Conservation (phyloP, 768 basidiomycete species). For the Fomitopsis serialis region DNA sequence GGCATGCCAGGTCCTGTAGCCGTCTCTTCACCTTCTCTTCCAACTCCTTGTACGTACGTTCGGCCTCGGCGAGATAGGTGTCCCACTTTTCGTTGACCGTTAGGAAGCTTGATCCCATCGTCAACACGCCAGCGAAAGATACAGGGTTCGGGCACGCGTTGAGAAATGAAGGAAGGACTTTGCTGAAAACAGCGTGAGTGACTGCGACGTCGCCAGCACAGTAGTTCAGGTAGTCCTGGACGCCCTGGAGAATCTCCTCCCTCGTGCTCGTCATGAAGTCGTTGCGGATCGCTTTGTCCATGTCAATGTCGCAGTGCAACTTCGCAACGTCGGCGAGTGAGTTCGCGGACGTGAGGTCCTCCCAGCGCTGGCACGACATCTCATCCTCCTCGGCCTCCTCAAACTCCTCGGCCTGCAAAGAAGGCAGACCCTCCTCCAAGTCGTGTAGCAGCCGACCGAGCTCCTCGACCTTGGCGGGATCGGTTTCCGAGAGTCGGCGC, state of each 20-base stretch:
- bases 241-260: constrained; percentile 55
- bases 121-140: constrained; percentile 84
- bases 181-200: constrained; percentile 76
- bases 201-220: constrained; percentile 81
- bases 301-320: constrained; percentile 76
- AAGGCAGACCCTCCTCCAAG: constrained; percentile 37
- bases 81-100: constrained; percentile 92
- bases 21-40: constrained; percentile 54
- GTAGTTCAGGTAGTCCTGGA: constrained; percentile 76
- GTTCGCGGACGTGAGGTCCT: constrained; percentile 88
- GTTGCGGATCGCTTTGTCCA: constrained; percentile 74
- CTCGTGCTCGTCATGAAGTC: constrained; percentile 70
- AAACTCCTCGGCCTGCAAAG: constrained; percentile 34
- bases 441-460: constrained; percentile 33
- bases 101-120: constrained; percentile 90
- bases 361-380: constrained; percentile 66
- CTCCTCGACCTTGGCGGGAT: constrained; percentile 30
- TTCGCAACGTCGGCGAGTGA: constrained; percentile 89
- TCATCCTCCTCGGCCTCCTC: constrained; percentile 38
- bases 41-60: constrained; percentile 66
- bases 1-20: constrained; percentile 64
- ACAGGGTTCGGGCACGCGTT: constrained; percentile 86
- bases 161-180: constrained; percentile 78
- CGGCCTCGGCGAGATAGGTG: constrained; percentile 71
- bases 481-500: constrained; percentile 33